phyloP scores from a whole-genome alignment of 176 grass and related monocot genomes.

The Alloteropsis semialata region DNA sequence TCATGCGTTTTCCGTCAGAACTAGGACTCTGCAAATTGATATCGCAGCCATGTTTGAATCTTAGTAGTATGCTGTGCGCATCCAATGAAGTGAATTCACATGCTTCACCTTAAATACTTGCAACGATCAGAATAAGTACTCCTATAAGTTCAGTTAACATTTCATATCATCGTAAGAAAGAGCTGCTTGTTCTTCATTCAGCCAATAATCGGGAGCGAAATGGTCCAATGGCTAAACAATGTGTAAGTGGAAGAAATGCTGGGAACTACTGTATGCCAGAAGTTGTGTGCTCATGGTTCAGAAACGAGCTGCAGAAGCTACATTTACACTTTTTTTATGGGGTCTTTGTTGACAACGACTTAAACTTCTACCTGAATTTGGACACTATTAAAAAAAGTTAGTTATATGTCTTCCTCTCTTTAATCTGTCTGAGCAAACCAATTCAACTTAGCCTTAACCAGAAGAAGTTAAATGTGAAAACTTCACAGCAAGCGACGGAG shows the following conservation, averaged over 20 bases:
- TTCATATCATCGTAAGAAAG: background rate
- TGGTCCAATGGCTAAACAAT: background rate
- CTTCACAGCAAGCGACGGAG: too few species aligned
- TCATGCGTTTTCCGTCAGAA: background rate
- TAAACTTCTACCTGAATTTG: background rate
- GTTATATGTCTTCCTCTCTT: background rate
- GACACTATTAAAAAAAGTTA: background rate
- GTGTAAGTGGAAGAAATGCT: background rate
- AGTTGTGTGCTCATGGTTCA: background rate
- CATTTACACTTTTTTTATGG: background rate
- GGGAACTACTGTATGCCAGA: too few species aligned
- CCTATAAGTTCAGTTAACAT: background rate
- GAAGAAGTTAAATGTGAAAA: background rate
- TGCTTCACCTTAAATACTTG: background rate
- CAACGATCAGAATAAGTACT: background rate
- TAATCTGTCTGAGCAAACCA: background rate
- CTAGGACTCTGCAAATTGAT: background rate
- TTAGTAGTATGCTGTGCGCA: background rate
- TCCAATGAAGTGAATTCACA: background rate
- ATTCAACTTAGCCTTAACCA: background rate
- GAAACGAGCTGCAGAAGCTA: background rate
- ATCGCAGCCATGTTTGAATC: background rate
- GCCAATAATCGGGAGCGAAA: background rate
- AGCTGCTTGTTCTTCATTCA: background rate
- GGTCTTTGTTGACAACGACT: too few species aligned